phyloP scores from a whole-genome alignment of 352 stramenopile genomes.

The Halophytophthora batemanensis region DNA sequence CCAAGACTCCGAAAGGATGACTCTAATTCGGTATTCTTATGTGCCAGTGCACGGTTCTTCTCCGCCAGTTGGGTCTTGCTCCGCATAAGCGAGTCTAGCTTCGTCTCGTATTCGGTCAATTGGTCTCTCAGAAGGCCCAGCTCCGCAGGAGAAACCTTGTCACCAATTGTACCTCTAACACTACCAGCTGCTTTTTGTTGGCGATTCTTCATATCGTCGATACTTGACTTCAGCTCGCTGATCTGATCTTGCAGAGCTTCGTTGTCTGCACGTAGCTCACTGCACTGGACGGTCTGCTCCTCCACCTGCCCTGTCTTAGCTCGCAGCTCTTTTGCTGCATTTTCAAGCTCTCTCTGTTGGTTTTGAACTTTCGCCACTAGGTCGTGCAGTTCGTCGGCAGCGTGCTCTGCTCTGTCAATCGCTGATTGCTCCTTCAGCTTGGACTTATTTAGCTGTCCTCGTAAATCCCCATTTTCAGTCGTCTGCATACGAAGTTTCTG shows the following conservation, averaged over 20 bases:
- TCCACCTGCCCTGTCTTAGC: conserved; percentile 19
- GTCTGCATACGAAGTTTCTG: conserved; percentile 23
- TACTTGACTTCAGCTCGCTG: conserved; percentile 15
- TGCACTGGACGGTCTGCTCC: conserved; percentile 15
- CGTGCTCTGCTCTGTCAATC: conserved; percentile 28
- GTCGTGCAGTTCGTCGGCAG: conserved; percentile 24
- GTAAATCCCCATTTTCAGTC: conserved; percentile 29
- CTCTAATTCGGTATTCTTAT: conserved; percentile 24
- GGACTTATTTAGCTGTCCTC: conserved; percentile 28
- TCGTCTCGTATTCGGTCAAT: conserved; percentile 23
- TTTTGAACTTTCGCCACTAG: conserved; percentile 13
- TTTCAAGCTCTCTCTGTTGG: conserved; percentile 22
- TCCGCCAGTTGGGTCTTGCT: conserved; percentile 34
- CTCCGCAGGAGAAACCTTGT: conserved; percentile 5
- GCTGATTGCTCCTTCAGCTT: conserved; percentile 43
- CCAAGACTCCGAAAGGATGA: conserved; percentile 1
- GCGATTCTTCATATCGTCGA: conserved; percentile 10
- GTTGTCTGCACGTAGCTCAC: conserved; percentile 22
- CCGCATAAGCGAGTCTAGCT: conserved; percentile 16
- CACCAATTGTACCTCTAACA: background rate
- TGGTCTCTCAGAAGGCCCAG: conserved; percentile 17
- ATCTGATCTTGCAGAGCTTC: conserved; percentile 32
- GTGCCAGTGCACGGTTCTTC: conserved; percentile 21
- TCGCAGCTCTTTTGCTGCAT: conserved; percentile 13
- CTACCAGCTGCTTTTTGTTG: background rate